Evolutionary conservation across 2,329 filamentous ascomycete genomes (phyloP), one percentile per base, ranked within the genome.

Genomic region (Keithomyces neogunnii): DNA sequence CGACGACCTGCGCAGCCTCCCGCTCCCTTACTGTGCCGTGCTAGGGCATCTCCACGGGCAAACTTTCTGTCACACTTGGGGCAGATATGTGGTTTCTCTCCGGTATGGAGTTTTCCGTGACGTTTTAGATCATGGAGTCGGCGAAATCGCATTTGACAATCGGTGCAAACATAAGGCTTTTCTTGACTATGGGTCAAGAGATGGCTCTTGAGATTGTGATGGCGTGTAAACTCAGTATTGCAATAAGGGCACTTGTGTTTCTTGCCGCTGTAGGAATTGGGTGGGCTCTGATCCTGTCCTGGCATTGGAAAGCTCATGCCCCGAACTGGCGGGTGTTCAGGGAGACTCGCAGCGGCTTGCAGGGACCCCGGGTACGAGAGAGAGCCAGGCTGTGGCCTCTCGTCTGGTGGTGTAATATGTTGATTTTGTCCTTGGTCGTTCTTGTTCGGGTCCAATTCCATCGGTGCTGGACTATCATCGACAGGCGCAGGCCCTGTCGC

Each of bases 161-260:
- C 89, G 55, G 89, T 85, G 65, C 93, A 99, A 31, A 93, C 82
- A 64, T 93, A 99, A 0, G 93, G 93, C 70, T 99, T 99, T 69
- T 99, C 93, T 74, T 99, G 92, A 62, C 91, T 96, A 69, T 97
- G 93, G 0, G 93, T 97, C 65, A 99, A 81, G 52, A 99, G 79
- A 71, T 99, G 93, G 60, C 90, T 96, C 72, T 97, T 99, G 31
- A 97, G 80, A 63, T 99, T 97, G 66, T 97, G 93, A 65, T 97
- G 93, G 44, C 93, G 83, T 31, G 93, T 99, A 60, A 99, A 99
- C 63, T 96, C 93, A 4, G 93, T 96, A 39, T 89, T 83, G 75
- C 93, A 99, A 67, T 95, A 96, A 1, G 89, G 92, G 64, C 93
- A 99, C 68, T 93, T 95, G 73, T 99, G 92, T 63, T 93, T 92